Evolutionary conservation across 495 filamentous ascomycete genomes (phyloP).

Genomic region (Hypoxylon intermedium): DNA sequence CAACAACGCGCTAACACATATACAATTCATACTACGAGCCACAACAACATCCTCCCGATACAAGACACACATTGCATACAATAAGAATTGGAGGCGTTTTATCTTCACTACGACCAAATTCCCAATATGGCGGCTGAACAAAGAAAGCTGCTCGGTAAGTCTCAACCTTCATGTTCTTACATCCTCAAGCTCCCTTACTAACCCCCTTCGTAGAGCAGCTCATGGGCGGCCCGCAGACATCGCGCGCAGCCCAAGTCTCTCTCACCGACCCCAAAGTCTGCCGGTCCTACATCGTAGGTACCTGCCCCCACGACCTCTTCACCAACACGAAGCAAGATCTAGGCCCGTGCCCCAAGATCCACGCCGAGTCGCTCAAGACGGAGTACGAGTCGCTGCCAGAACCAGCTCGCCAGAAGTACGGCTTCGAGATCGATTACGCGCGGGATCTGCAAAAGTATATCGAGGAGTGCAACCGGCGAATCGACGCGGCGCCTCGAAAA

Average conservation of each 20-base stretch:
- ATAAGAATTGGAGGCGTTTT: not conserved
- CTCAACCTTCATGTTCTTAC: conserved; percentile 2
- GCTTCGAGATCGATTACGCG: conserved; percentile 96
- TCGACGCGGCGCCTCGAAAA: conserved; percentile 92
- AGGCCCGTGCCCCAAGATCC: conserved; percentile 87
- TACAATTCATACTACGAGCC: not conserved
- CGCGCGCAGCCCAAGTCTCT: conserved; percentile 77
- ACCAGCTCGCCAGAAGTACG: conserved; percentile 76
- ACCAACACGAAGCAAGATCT: conserved; percentile 99
- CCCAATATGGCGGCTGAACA: conserved; percentile 88
- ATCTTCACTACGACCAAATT: too few relatives aligned
- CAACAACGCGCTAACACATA: not conserved
- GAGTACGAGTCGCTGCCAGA: conserved; percentile 78
- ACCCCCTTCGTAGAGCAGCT: conserved; percentile 70
- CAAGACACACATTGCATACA: not conserved
- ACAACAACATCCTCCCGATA: not conserved
- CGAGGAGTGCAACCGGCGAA: conserved; percentile 93
- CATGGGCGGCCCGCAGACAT: conserved; percentile 74
- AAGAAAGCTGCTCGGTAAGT: conserved; percentile 87
- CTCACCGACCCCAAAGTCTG: conserved; percentile 95
- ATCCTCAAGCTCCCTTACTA: conserved; percentile 12
- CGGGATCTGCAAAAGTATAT: conserved; percentile 95
- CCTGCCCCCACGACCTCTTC: conserved; percentile 98
- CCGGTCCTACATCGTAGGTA: conserved; percentile 91
- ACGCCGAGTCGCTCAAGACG: conserved; percentile 83